Evolutionary conservation across 768 basidiomycete species (phyloP).

Genomic region (Hysterangium stoloniferum): DNA sequence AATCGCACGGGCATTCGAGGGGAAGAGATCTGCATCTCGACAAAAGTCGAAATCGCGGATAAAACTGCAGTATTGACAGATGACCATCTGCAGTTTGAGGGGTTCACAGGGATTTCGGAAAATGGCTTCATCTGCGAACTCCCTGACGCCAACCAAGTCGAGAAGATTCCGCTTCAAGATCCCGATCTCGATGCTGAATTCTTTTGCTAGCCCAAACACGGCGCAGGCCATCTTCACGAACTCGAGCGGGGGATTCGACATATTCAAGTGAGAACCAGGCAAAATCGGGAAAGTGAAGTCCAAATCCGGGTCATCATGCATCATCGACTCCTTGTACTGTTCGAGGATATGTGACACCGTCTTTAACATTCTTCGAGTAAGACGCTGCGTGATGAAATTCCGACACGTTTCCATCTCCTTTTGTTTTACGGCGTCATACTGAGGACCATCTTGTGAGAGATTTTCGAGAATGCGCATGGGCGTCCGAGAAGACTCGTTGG

Average conservation of each 20-base stretch:
- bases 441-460: constrained; percentile 52
- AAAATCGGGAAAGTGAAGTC: constrained; percentile 77
- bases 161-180: constrained; percentile 83
- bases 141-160: constrained; percentile 77
- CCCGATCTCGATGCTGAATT: constrained; percentile 82
- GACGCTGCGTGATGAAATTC: constrained; percentile 69
- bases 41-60: constrained; percentile 94
- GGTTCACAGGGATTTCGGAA: constrained; percentile 93
- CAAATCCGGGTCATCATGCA: constrained; percentile 31
- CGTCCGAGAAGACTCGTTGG: constrained; percentile 49
- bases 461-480: constrained; percentile 71
- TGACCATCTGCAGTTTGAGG: constrained; percentile 75
- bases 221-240: constrained; percentile 85
- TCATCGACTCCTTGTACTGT: constrained; percentile 50
- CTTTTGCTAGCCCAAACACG: constrained; percentile 67
- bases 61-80: constrained; percentile 79
- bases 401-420: constrained; percentile 62
- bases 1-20: constrained; percentile 35
- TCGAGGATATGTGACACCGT: constrained; percentile 52
- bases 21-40: constrained; percentile 77
- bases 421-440: constrained; percentile 56
- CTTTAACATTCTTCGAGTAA: constrained; percentile 76
- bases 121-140: constrained; percentile 76
- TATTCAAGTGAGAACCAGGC: constrained; percentile 76
- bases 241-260: constrained; percentile 79